phyloP scores from a whole-genome alignment of 805 yeast genomes.

The Zygotorulaspora danielsina region DNA sequence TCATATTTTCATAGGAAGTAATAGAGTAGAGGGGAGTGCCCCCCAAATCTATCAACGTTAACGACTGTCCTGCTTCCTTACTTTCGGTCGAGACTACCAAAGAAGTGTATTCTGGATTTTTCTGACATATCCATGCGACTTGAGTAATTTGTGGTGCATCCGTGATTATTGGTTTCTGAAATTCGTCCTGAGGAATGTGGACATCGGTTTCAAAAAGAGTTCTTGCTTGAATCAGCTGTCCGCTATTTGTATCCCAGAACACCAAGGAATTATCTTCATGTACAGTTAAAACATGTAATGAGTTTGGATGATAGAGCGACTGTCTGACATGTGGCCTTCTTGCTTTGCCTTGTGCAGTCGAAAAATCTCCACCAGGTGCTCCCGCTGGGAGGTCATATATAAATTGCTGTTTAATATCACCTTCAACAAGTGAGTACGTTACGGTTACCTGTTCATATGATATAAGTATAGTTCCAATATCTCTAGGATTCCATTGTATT shows the following conservation, averaged over 20 bases:
- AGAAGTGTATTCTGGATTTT: conserved; percentile 76
- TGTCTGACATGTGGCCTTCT: conserved; percentile 44
- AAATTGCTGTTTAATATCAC: conserved; percentile 52
- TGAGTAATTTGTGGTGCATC: conserved; percentile 43
- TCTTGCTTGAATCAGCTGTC: conserved; percentile 70
- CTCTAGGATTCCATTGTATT: conserved; percentile 83
- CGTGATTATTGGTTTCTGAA: conserved; percentile 20
- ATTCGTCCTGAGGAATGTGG: conserved; percentile 43
- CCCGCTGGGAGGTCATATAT: conserved; percentile 61
- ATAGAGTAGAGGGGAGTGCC: conserved; percentile 71
- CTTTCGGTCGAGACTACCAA: conserved; percentile 66
- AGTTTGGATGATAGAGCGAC: conserved; percentile 89
- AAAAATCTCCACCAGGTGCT: conserved; percentile 65
- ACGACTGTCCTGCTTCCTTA: conserved; percentile 40
- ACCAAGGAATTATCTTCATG: conserved; percentile 81
- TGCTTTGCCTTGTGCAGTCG: conserved; percentile 21
- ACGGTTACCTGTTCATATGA: conserved; percentile 69
- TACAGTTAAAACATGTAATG: conserved; percentile 72
- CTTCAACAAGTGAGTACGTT: conserved; percentile 60
- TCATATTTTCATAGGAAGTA: conserved; percentile 81
- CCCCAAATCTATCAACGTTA: conserved; percentile 70
- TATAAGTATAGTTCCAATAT: conserved; percentile 70
- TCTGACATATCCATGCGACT: conserved; percentile 73
- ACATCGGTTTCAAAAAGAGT: conserved; percentile 61
- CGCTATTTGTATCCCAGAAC: conserved; percentile 89